Base-by-base conservation (phyloP, 2,329 filamentous ascomycete species). In the Rutstroemia sp. region DNA sequence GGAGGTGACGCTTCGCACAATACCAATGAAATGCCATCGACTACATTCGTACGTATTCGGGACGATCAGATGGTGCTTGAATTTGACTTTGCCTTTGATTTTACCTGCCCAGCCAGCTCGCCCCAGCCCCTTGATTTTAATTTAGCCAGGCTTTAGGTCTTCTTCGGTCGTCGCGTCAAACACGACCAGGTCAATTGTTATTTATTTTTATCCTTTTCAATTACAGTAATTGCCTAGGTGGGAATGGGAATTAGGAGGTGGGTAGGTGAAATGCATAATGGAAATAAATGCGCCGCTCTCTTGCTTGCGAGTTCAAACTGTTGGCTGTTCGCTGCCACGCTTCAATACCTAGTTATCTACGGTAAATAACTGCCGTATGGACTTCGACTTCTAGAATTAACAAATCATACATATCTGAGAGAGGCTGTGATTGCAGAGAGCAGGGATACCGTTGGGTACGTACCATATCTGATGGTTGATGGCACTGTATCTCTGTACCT, bases 341-440 rank as follows among this genome's bases (percentile, higher is more conserved):
- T 48, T 48, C 25, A 27, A 34, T 34, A 4, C 30, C 30, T 12
- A 34, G 30, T 4, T 10, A 10, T 4, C 30, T 14, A 34, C 30
- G 30, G 30, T 34, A 34, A 34, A 48, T 10, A 51, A 51, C 48
- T 40, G 48, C 48, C 48, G 48, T 51, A 23, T 38, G 23, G 48
- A 21, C 16, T 17, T 42, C 10, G 21, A 25, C 27, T 51, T 42
- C 49, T 42, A 40, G 48, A 51, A 51, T 34, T 34, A 14, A 12
- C 30, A 34, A 34, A 34, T 14, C 30, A 3, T 34, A 51, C 40
- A 51, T 14, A 19, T 25, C 27, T 3, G 12, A 12, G 8, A 27
- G 14, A 50, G 30, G 30, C 30, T 34, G 30, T 34, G 30, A 12
- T 10, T 34, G 30, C 30, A 34, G 30, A 34, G 9, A 10, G 30